These are phyloP conservation scores for Seminavis robusta DNA, from an alignment of 108 stramenopile species.

Conservation along the genomic window DNA sequence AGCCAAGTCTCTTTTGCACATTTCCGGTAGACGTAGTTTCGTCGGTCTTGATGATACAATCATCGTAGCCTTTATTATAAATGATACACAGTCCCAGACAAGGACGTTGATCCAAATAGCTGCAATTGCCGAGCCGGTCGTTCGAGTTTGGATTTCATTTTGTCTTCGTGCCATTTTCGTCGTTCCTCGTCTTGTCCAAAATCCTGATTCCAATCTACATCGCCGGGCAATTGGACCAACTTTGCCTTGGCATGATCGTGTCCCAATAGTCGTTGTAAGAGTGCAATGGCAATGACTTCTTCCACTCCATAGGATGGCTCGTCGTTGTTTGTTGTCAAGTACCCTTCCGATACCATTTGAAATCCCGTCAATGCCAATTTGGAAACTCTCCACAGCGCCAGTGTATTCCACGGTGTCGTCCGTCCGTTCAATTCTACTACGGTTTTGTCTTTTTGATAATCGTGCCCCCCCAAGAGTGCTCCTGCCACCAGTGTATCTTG, in stretches of 20 bases:
- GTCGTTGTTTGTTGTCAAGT: slow-evolving; percentile 16
- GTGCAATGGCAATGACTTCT: slow-evolving; percentile 81
- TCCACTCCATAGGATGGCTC: slow-evolving; percentile 62
- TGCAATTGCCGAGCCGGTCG: slow-evolving; percentile 70
- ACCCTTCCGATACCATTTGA: slow-evolving; percentile 68
- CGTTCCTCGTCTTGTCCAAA: slow-evolving; percentile 71
- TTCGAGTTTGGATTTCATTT: slow-evolving; percentile 84
- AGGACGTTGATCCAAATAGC: slow-evolving; percentile 39
- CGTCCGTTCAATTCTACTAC: slow-evolving; percentile 33
- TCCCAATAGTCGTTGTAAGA: slow-evolving; percentile 60
- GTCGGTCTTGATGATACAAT: too few relatives aligned
- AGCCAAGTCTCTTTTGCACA: too few relatives aligned
- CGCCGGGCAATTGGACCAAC: slow-evolving; percentile 41
- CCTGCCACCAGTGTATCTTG: slow-evolving; percentile 85
- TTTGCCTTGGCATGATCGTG: slow-evolving; percentile 49
- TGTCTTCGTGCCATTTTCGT: slow-evolving; percentile 84
- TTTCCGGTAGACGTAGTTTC: too few relatives aligned
- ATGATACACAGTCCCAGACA: too few relatives aligned
- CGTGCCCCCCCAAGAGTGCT: slow-evolving; percentile 82
- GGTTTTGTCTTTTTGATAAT: slow-evolving; percentile 27
- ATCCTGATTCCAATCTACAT: slow-evolving; percentile 59
- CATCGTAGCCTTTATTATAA: too few relatives aligned
- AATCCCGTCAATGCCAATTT: slow-evolving; percentile 86
- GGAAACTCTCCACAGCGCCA: slow-evolving; percentile 82
- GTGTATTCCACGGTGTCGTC: slow-evolving; percentile 94